Percentiles rank a stretch among this genome's conserved stretches.
These are phyloP conservation scores for Fraxinus angustifolia DNA, from an alignment of 305 asterid species.

Conservation along the genomic window DNA sequence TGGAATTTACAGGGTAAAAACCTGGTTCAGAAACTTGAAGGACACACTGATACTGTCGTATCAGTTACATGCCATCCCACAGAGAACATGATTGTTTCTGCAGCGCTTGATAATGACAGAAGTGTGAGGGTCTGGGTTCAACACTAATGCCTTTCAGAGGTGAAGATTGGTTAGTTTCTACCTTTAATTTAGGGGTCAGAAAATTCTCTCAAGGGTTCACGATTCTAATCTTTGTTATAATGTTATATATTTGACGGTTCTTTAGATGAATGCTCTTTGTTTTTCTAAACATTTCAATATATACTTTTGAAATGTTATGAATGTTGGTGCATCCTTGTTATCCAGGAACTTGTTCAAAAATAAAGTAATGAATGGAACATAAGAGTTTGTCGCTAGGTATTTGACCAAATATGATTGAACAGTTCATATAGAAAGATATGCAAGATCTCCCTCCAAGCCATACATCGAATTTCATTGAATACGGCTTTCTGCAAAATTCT, in stretches of 20 bases:
- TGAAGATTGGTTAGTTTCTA: constrained; percentile 21
- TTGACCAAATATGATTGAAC: too few species aligned
- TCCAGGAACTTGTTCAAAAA: too few species aligned
- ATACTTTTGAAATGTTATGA: not conserved
- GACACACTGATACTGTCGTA: constrained; percentile 72
- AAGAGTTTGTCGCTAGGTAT: too few species aligned
- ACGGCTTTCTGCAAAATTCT: too few species aligned
- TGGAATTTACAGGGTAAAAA: constrained; percentile 80
- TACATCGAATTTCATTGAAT: too few species aligned
- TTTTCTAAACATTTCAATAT: not conserved
- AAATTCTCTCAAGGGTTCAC: not conserved
- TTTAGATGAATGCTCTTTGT: not conserved
- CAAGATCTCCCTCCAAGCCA: too few species aligned
- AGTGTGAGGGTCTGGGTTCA: constrained; percentile 82
- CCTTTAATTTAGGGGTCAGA: not conserved
- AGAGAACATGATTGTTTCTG: constrained; percentile 73
- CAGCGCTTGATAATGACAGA: constrained; percentile 72
- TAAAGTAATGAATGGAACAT: too few species aligned
- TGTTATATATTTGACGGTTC: not conserved
- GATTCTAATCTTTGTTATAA: not conserved
- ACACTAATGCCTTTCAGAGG: constrained; percentile 27
- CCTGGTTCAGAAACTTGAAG: constrained; percentile 78
- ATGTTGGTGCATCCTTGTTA: not conserved
- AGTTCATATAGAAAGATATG: too few species aligned
- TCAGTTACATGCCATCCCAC: constrained; percentile 69